Evolutionary conservation across 2,329 filamentous ascomycete genomes (phyloP), one percentile per base, ranked within the genome.

Genomic region (Penicillium sp.): DNA sequence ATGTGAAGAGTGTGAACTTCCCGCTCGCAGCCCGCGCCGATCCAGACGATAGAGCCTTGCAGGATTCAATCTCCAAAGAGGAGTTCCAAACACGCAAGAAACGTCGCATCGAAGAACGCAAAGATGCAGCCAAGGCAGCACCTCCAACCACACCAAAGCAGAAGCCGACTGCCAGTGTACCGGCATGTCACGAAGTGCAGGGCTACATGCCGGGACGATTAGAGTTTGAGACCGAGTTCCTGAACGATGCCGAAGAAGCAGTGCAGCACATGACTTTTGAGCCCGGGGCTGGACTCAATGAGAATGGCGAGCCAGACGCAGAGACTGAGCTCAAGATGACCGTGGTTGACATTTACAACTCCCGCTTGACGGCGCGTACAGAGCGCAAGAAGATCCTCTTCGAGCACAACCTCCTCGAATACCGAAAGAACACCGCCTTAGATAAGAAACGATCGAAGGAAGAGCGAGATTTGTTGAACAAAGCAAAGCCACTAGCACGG

Each of bases 221-320:
- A 61, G 94, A 99, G 68, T 99, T 99, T 61, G 94, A 99, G 79
- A 97, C 90, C 0, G 94, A 99, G 67, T 94, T 96, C 70, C 90
- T 93, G 68, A 99, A 99, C 67, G 94, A 99, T 67, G 94, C 94
- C 1, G 94, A 99, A 76, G 95, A 97, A 75, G 93, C 93, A 0
- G 94, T 99, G 2, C 94, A 99, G 72, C 87, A 96, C 60, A 97
- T 99, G 92, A 89, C 95, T 60, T 99, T 99, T 67, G 93, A 97
- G 54, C 93, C 94, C 0, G 94, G 94, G 27, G 93, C 97, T 74
- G 94, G 94, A 54, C 81, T 96, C 62, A 96, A 96, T 67, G 86
- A 89, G 1, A 96, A 91, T 0, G 89, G 90, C 58, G 88, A 95
- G 68, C 80, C 95, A 55, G 94, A 99, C 65, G 91, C 94, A 0